phyloP scores from a whole-genome alignment of 139 green algal genomes.

The Coelastrella sp. region DNA sequence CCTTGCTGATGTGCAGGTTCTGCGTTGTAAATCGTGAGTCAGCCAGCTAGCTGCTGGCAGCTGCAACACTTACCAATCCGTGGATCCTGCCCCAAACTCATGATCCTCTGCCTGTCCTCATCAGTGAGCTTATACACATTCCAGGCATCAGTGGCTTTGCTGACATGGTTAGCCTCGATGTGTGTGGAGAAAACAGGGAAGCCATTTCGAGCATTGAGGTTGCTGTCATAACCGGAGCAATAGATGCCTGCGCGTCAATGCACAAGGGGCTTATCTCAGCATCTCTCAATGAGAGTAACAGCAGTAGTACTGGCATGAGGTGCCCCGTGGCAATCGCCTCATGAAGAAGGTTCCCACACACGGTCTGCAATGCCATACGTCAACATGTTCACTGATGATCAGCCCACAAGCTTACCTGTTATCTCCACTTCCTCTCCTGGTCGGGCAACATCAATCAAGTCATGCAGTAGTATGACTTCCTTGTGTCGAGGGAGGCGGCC shows the following conservation, averaged over 20 bases:
- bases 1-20: too few relatives aligned
- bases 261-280: too few relatives aligned
- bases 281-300: too few relatives aligned
- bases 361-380: too few relatives aligned
- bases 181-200: constrained; percentile 97
- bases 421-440: constrained; percentile 97
- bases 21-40: too few relatives aligned
- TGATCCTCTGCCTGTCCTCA: constrained; percentile 91
- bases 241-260: constrained; percentile 89
- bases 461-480: constrained; percentile 96
- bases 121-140: constrained; percentile 86
- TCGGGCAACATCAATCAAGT: constrained; percentile 95
- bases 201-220: constrained; percentile 90
- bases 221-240: constrained; percentile 89
- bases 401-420: constrained; percentile 67
- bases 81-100: constrained; percentile 80
- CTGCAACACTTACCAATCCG: constrained; percentile 81
- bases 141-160: constrained; percentile 84
- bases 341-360: too few relatives aligned
- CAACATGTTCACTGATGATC: too few relatives aligned
- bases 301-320: too few relatives aligned
- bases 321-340: too few relatives aligned
- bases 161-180: constrained; percentile 96
- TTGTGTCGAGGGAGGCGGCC: constrained; percentile 96
- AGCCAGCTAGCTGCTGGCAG: too few relatives aligned